phyloP scores from a whole-genome alignment of 179 eudicot genomes.

The Silene noctiflora region DNA sequence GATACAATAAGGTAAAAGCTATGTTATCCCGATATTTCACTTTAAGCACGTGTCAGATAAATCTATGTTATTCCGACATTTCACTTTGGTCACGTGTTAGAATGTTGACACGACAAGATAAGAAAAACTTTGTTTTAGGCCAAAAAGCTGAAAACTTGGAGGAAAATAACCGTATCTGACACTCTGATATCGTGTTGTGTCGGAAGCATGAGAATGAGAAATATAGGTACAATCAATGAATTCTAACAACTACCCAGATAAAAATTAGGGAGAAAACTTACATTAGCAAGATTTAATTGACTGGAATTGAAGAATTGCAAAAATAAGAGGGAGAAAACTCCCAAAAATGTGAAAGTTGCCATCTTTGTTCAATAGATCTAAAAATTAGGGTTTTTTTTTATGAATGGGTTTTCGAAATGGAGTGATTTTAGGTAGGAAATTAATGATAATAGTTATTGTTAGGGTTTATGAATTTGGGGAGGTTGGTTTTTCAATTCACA shows the following conservation, averaged over 20 bases:
- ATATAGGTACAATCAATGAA: background rate
- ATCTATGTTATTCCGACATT: no score
- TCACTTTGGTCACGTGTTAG: no score
- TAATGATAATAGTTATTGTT: background rate
- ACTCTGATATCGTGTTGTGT: no score
- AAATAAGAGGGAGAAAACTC: slow-evolving; percentile 29
- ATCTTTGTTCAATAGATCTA: slow-evolving; percentile 37
- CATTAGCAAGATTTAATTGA: slow-evolving; percentile 37
- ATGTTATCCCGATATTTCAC: no score
- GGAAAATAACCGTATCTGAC: no score
- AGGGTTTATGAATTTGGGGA: slow-evolving; percentile 22
- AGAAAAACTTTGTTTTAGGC: no score
- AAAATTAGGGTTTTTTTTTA: slow-evolving; percentile 18
- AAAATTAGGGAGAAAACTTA: slow-evolving; percentile 33
- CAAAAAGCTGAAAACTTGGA: no score
- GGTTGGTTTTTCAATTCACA: slow-evolving; percentile 26
- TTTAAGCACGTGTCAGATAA: no score
- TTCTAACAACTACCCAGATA: slow-evolving; percentile 20
- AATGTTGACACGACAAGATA: no score
- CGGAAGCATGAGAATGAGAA: background rate
- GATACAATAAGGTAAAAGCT: background rate
- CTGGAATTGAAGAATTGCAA: slow-evolving; percentile 33
- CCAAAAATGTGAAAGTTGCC: slow-evolving; percentile 29
- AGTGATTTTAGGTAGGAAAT: slow-evolving; percentile 6
- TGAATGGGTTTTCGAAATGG: background rate